These are phyloP conservation scores for Hortiboletus rubellus DNA, from an alignment of 1,284 basidiomycete genomes.

Conservation along the genomic window DNA sequence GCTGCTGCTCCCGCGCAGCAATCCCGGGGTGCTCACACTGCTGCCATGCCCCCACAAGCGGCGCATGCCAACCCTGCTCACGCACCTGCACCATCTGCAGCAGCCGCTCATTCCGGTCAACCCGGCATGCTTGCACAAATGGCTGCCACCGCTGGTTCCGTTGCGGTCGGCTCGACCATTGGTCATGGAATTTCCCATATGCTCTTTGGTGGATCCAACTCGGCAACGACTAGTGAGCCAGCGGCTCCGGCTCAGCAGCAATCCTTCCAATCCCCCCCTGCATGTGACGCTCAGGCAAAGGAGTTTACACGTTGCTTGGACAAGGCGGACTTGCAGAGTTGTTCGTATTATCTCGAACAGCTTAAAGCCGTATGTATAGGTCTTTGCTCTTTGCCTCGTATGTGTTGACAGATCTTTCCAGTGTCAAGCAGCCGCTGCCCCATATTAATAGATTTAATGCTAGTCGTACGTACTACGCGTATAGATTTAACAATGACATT, in stretches of 20 bases:
- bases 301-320: conserved; percentile 80
- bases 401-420: conserved; percentile 30
- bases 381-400: neutral
- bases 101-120: conserved; percentile 33
- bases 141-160: conserved; percentile 87
- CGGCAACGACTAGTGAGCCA: conserved; percentile 44
- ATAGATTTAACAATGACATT: conserved; percentile 11
- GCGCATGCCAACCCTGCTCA: conserved; percentile 45
- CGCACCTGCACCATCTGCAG: conserved; percentile 39
- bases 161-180: conserved; percentile 80
- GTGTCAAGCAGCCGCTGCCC: conserved; percentile 78
- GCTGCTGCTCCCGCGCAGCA: conserved; percentile 43
- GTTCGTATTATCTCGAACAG: conserved; percentile 82
- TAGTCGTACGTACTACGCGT: conserved; percentile 1
- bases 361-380: conserved; percentile 68
- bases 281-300: conserved; percentile 73
- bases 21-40: conserved; percentile 33
- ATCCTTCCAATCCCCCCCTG: conserved; percentile 41
- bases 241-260: conserved; percentile 43
- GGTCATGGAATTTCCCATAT: conserved; percentile 83
- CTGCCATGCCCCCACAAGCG: conserved; percentile 33
- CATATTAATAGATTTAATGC: conserved; percentile 44
- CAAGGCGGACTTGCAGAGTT: conserved; percentile 71
- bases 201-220: conserved; percentile 70
- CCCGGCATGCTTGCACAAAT: conserved; percentile 78